Evolutionary conservation across 306 rosid species (phyloP), one percentile per base, ranked within the genome.

Genomic region (Quercus engelmannii): DNA sequence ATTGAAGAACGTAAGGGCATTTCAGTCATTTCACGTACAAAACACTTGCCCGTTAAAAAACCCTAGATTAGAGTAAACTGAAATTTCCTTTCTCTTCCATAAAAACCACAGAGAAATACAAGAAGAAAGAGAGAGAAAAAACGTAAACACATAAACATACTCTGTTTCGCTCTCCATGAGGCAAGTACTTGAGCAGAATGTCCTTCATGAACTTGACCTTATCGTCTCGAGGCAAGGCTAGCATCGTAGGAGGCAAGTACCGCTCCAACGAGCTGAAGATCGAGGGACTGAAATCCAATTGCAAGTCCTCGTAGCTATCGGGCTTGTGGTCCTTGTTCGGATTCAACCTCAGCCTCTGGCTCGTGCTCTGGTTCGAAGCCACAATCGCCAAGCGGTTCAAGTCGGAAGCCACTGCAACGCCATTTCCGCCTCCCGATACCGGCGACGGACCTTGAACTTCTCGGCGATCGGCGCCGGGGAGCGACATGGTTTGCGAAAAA

Each of bases 311-410:
- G 76, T 88, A 88, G 49, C 35, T 71, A 0, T 88, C 91, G 0
- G 91, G 87, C 30, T 73, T 85, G 84, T 88, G 91, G 25, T 83
- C 89, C 84, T 83, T 85, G 84, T 73, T 85, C 20, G 91, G 91
- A 61, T 80, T 78, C 81, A 83, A 69, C 71, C 89, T 78, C 35
- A 88, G 83, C 69, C 87, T 83, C 82, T 59, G 76, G 69, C 69
- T 88, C 13, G 90, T 81, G 63, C 87, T 83, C 82, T 59, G 76
- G 69, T 63, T 88, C 18, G 90, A 56, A 17, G 76, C 20, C 65
- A 35, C 54, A 46, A 68, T 55, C 80, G 6, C 75, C 10, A 70
- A 9, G 14, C 30, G 35, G 70, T 61, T 21, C 41, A 65, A 46
- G 52, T 71, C 79, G 3, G 46, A 41, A 12, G n/a, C 73, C 20